These are phyloP conservation scores for Penicillium maclennaniae DNA, from an alignment of 495 filamentous ascomycete species.

Conservation along the genomic window DNA sequence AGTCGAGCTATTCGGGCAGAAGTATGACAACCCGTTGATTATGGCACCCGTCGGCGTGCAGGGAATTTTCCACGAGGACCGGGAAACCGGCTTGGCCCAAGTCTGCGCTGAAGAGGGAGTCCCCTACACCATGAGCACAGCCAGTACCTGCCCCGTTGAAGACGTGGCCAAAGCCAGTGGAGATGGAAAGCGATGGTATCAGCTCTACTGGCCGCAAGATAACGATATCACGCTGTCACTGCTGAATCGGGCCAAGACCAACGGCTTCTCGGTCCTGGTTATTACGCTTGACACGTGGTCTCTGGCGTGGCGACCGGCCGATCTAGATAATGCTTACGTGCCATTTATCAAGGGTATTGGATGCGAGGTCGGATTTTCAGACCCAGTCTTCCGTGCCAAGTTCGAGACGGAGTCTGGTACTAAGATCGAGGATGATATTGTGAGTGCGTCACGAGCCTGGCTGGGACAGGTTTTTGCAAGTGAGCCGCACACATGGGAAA, in stretches of 20 bases:
- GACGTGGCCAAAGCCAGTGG: constrained; percentile 46
- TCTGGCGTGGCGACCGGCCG: constrained; percentile 54
- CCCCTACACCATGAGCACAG: constrained; percentile 55
- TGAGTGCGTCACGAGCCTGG: constrained; percentile 47
- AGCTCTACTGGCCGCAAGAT: constrained; percentile 66
- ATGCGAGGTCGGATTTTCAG: constrained; percentile 45
- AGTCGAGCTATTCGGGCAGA: constrained; percentile 55
- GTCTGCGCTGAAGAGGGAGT: constrained; percentile 51
- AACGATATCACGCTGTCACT: constrained; percentile 57
- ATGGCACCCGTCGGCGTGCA: constrained; percentile 61
- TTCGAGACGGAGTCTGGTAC: constrained; percentile 44
- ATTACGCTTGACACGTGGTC: constrained; percentile 43
- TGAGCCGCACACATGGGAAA: constrained; percentile 53
- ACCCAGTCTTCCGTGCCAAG: constrained; percentile 59
- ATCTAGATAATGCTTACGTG: constrained; percentile 59
- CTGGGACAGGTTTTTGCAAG: constrained; percentile 47
- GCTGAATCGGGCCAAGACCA: constrained; percentile 56
- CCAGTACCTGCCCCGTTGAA: constrained; percentile 51
- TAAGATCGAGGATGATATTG: constrained; percentile 48
- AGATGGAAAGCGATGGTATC: constrained; percentile 53
- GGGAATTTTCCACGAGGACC: constrained; percentile 52
- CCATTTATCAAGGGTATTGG: constrained; percentile 48
- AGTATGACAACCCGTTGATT: constrained; percentile 47
- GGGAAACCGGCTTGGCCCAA: constrained; percentile 50
- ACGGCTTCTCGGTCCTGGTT: constrained; percentile 44